phyloP scores from a whole-genome alignment of 2,329 filamentous ascomycete genomes.

The Penicillium sp. region DNA sequence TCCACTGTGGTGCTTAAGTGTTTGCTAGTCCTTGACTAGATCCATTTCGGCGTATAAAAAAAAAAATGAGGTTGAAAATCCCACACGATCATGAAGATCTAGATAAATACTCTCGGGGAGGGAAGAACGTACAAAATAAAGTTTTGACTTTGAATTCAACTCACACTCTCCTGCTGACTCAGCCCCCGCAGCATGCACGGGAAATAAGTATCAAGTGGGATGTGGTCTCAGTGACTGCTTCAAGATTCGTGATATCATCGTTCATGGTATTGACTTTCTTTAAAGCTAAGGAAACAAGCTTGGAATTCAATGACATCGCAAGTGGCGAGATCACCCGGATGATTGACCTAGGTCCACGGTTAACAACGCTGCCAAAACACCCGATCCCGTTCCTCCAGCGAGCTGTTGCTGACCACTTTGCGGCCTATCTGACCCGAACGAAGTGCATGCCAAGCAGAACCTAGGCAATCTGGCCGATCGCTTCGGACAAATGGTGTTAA shows the following conservation, averaged over 20 bases:
- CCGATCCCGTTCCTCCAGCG: not conserved
- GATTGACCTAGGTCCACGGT: not conserved
- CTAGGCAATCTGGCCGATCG: constrained; percentile 6
- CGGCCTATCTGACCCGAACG: not conserved
- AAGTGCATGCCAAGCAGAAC: not conserved
- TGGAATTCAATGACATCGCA: not conserved
- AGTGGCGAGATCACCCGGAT: not conserved
- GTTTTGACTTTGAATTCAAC: not conserved
- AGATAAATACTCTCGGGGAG: not conserved
- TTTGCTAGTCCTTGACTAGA: not conserved
- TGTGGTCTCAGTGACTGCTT: not conserved
- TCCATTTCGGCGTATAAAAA: not conserved
- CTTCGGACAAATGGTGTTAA: constrained; percentile 16
- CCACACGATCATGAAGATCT: not conserved
- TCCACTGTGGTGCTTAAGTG: not conserved
- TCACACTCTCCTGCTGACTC: not conserved
- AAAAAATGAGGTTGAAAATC: not conserved
- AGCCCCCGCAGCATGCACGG: not conserved
- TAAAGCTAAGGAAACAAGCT: not conserved
- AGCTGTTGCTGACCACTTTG: not conserved
- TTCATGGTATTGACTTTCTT: not conserved
- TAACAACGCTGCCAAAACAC: not conserved
- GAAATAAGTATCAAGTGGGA: not conserved
- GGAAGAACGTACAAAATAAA: not conserved
- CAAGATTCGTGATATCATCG: not conserved